phyloP scores from a whole-genome alignment of 306 rosid species.

The Albizia julibrissin region DNA sequence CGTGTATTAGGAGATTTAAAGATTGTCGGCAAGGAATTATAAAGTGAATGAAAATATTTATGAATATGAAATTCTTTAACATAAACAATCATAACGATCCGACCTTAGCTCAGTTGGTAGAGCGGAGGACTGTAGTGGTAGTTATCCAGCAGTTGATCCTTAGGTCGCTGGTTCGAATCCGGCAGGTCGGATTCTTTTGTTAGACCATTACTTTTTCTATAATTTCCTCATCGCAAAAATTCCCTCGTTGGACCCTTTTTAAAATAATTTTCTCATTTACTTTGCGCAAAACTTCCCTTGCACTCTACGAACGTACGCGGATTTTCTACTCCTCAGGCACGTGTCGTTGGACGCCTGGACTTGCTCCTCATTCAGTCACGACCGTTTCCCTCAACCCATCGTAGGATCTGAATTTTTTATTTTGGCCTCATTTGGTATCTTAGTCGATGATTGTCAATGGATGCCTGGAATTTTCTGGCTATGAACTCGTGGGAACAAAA shows the following conservation, averaged over 20 bases:
- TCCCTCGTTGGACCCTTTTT: too few species aligned
- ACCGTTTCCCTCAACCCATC: not conserved
- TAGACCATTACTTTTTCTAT: too few species aligned
- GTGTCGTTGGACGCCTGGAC: not conserved
- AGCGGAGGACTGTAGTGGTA: slow-evolving; percentile 21
- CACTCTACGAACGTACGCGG: slow-evolving; percentile 5
- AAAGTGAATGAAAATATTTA: too few species aligned
- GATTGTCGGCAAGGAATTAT: too few species aligned
- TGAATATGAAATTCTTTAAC: accelerated
- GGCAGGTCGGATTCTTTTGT: not conserved
- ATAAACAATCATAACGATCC: not conserved
- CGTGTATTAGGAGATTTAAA: too few species aligned
- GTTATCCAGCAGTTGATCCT: not conserved
- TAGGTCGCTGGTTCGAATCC: slow-evolving; percentile 11
- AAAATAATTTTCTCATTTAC: not conserved
- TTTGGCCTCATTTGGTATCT: not conserved
- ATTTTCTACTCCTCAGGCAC: not conserved
- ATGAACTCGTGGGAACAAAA: not conserved
- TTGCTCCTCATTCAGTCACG: not conserved
- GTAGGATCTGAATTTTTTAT: not conserved
- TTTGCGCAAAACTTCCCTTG: not conserved
- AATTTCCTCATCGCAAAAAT: too few species aligned
- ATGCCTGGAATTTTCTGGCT: not conserved
- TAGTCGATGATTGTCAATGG: not conserved
- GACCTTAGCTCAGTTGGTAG: slow-evolving; percentile 14